phyloP scores from a whole-genome alignment of 2,329 filamentous ascomycete genomes.

The Magnaporthiopsis incrustans region DNA sequence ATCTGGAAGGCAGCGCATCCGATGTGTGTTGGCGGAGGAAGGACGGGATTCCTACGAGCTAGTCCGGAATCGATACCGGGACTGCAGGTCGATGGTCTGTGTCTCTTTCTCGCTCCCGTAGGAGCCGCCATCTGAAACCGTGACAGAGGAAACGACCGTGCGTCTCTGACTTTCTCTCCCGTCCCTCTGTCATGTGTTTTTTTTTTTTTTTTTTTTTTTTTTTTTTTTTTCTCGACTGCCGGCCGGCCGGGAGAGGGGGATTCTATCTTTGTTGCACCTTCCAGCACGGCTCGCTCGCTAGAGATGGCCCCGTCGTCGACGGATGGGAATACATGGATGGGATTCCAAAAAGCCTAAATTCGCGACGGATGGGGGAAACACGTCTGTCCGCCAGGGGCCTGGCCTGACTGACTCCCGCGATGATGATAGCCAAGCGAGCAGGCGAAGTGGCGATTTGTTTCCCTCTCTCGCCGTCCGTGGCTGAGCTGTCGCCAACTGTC shows the following conservation, averaged over 20 bases:
- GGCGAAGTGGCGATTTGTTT: background rate
- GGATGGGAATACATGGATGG: no score
- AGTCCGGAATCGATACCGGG: no score
- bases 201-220: no score
- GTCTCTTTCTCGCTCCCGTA: background rate
- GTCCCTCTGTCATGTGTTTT: background rate
- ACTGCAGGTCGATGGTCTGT: no score
- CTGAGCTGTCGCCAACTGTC: background rate
- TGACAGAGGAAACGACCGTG: conserved; percentile 2
- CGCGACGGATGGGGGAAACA: no score
- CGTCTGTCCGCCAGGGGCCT: no score
- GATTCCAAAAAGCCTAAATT: no score
- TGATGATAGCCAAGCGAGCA: background rate
- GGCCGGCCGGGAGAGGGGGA: background rate
- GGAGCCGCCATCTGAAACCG: background rate
- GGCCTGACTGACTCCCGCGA: no score
- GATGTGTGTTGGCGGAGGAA: background rate
- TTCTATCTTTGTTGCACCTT: background rate
- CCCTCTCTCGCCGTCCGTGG: background rate
- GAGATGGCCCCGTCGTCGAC: no score
- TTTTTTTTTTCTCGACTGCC: background rate
- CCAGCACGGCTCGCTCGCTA: no score
- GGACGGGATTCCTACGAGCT: no score
- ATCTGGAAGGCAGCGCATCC: background rate
- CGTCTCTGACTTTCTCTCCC: background rate